Conservation (phyloP, 2,329 filamentous ascomycete species). For the Fusarium caatingaense region DNA sequence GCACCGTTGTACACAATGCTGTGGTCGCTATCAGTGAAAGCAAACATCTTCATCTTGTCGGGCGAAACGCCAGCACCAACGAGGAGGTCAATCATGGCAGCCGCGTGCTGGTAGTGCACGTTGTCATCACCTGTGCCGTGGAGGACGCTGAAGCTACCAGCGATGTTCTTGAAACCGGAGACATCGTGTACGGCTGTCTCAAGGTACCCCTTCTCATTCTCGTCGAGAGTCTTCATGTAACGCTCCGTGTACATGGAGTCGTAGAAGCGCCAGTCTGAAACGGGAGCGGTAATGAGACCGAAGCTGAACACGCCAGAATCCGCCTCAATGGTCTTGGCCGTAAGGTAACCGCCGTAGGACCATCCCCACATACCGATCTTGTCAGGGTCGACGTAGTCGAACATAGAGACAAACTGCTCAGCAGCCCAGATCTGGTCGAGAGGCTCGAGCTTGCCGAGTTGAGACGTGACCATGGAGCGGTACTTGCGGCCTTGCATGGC, state of each 20-base stretch:
- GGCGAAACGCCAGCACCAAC: slow-evolving; percentile 69
- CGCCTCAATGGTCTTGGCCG: slow-evolving; percentile 73
- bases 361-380: slow-evolving; percentile 76
- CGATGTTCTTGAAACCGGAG: slow-evolving; percentile 70
- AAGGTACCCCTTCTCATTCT: slow-evolving; percentile 70
- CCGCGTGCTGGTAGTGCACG: slow-evolving; percentile 76
- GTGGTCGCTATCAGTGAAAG: slow-evolving; percentile 75
- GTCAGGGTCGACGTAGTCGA: slow-evolving; percentile 65
- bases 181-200: slow-evolving; percentile 67
- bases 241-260: slow-evolving; percentile 78
- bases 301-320: slow-evolving; percentile 71
- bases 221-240: slow-evolving; percentile 73
- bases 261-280: slow-evolving; percentile 77
- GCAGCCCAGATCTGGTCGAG: slow-evolving; percentile 76
- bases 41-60: slow-evolving; percentile 70
- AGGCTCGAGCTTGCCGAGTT: slow-evolving; percentile 72
- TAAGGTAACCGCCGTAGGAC: slow-evolving; percentile 75
- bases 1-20: slow-evolving; percentile 69
- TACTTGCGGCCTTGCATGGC: slow-evolving; percentile 73
- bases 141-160: slow-evolving; percentile 70
- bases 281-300: slow-evolving; percentile 72
- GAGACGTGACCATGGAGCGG: slow-evolving; percentile 66
- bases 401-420: slow-evolving; percentile 61
- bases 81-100: slow-evolving; percentile 70
- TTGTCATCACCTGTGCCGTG: slow-evolving; percentile 78